Evolutionary conservation across 1,284 basidiomycete species (phyloP), one percentile per base, ranked within the genome.

Genomic region (Tremellales sp.): DNA sequence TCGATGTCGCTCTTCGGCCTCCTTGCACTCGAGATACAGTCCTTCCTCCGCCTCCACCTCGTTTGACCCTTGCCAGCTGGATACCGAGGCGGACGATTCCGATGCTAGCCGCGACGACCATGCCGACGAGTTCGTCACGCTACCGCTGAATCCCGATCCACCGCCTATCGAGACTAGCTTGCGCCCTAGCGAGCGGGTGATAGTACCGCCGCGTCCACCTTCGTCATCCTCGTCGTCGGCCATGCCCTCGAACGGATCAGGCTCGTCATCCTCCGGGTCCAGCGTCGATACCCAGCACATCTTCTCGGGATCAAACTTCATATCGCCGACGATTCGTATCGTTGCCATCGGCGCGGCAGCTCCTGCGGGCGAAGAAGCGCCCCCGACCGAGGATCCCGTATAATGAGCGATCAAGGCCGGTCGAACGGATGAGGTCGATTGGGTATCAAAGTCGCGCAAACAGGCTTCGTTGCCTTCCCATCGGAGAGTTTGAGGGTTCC

Each of bases 391-490:
- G n/a, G 83, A 82, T 33, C 84, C 82, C 9, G 86, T 87, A 46
- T 89, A 78, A 58, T 92, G 90, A 1, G 90, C 88, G 65, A 97
- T 97, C 44, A 97, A 81, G 7, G 93, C 93, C 2, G 94, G 94
- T n/a, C 94, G 83, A 32, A 83, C 83, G 14, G 91, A 92, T 8
- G 84, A 84, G 41, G 84, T 81, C 36, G 87, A 78, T 5, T 81
- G 83, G 25, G 81, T 79, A 59, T 97, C 93, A 70, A 97, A 97
- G 50, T 91, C 91, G 49, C 86, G 82, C 33, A 97, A 78, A 10
- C 82, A 81, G 46, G 84, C 82, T 58, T 97, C 93, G 70, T 97
- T 97, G 48, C 94, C 94, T 76, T 97, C 93, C 93, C 93, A 97
- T 19, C 87, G 84, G 21, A 89, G 79, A 7, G 82, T 83, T 28